Conservation (phyloP, 768 basidiomycete genomes). For the Tylopilus vinaceipallidus region DNA sequence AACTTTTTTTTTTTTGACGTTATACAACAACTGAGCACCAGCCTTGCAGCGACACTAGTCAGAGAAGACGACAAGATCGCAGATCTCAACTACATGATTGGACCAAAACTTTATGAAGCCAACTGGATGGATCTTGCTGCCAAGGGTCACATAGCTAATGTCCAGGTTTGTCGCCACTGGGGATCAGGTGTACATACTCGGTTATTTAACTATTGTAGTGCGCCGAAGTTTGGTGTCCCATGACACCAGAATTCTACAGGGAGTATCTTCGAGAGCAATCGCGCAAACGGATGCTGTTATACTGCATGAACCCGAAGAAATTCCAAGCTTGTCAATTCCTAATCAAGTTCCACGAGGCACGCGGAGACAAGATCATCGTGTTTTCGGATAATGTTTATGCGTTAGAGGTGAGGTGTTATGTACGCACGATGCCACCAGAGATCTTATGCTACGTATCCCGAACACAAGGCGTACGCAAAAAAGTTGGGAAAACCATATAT, state of each 20-base stretch:
- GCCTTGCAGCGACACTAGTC: slow-evolving; percentile 81
- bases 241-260: slow-evolving; percentile 99
- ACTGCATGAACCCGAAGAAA: slow-evolving; percentile 99
- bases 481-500: slow-evolving; percentile 93
- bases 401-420: slow-evolving; percentile 65
- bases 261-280: slow-evolving; percentile 94
- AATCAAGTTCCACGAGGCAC: slow-evolving; percentile 95
- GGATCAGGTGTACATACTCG: not conserved
- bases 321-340: slow-evolving; percentile 99
- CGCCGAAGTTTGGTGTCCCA: slow-evolving; percentile 99
- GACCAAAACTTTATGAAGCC: slow-evolving; percentile 98
- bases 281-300: slow-evolving; percentile 91
- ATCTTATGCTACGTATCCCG: slow-evolving; percentile 1
- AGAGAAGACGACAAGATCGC: slow-evolving; percentile 99
- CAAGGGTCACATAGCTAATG: slow-evolving; percentile 99
- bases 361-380: slow-evolving; percentile 99
- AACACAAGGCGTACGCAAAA: slow-evolving; percentile 82
- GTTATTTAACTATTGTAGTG: slow-evolving; percentile 52
- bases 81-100: slow-evolving; percentile 98
- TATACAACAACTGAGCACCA: slow-evolving; percentile 2
- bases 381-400: slow-evolving; percentile 99
- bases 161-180: slow-evolving; percentile 71
- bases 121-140: slow-evolving; percentile 99
- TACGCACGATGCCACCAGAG: not conserved
- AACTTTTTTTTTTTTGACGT: not conserved